Conservation (phyloP, 106 monocot genomes). For the Vanilla planifolia region DNA sequence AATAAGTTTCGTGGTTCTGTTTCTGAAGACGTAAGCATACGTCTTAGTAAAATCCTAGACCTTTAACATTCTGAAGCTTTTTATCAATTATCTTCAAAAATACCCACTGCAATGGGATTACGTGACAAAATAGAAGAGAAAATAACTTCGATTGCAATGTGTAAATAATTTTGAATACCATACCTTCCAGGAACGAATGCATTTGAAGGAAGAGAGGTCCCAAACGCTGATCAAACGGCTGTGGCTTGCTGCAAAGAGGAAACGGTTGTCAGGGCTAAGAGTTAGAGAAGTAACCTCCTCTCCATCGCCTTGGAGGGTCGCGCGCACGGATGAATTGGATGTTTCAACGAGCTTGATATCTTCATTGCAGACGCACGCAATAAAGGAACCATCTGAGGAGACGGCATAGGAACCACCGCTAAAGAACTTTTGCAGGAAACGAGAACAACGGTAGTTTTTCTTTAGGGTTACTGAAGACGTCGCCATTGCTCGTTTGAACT, state of each 20-base stretch:
- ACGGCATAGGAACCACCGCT: conserved; percentile 68
- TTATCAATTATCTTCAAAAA: too few relatives aligned
- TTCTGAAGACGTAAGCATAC: too few relatives aligned
- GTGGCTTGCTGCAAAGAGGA: conserved; percentile 82
- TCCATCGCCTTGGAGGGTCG: conserved; percentile 47
- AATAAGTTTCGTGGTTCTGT: too few relatives aligned
- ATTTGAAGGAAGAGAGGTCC: conserved; percentile 65
- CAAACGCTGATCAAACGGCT: conserved; percentile 84
- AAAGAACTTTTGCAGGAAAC: conserved; percentile 82
- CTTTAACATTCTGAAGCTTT: too few relatives aligned
- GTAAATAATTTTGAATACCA: background rate
- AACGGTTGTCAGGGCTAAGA: conserved; percentile 55
- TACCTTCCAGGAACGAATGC: conserved; percentile 97
- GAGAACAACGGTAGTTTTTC: conserved; percentile 57
- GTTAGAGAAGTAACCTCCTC: conserved; percentile 67
- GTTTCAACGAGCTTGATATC: conserved; percentile 62
- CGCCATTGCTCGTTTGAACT: too few relatives aligned
- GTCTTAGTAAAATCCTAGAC: too few relatives aligned
- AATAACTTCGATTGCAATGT: too few relatives aligned
- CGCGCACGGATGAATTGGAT: conserved; percentile 37
- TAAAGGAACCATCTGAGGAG: conserved; percentile 55
- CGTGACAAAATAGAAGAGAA: too few relatives aligned
- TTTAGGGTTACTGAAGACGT: conserved; percentile 20
- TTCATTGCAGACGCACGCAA: conserved; percentile 84
- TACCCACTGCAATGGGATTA: too few relatives aligned